A percentile compares a stretch with the other conserved stretches of the same genome.
phyloP scores from a whole-genome alignment of 257 asterid genomes.

The Petunia axillaris region DNA sequence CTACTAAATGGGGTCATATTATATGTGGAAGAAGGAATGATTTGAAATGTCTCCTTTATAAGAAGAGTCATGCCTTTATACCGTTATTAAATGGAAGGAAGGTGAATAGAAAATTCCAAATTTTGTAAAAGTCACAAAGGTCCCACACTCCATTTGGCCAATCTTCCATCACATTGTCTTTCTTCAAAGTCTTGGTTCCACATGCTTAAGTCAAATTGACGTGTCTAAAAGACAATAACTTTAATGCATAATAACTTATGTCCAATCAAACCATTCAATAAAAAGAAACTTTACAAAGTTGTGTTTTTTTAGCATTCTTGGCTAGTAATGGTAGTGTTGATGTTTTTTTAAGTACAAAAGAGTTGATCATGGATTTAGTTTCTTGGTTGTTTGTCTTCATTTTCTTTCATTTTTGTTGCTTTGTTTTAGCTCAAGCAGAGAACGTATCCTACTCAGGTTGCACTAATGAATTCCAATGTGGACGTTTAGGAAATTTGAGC shows the following conservation, averaged over 20 bases:
- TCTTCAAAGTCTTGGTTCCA: constrained; percentile 26
- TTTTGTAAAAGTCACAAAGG: constrained; percentile 24
- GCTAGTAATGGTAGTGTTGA: background rate
- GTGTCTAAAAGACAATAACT: background rate
- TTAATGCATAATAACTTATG: background rate
- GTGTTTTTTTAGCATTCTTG: background rate
- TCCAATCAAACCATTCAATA: background rate
- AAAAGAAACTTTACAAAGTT: constrained; percentile 12
- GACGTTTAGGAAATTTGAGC: background rate
- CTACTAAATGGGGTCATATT: background rate
- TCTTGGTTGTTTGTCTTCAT: constrained; percentile 3
- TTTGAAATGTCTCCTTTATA: constrained; percentile 10
- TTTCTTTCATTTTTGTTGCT: background rate
- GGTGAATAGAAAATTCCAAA: constrained; percentile 5
- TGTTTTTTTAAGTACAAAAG: background rate
- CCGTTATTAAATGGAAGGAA: background rate
- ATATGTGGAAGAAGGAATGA: constrained; percentile 13
- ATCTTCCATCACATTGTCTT: constrained; percentile 13
- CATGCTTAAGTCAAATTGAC: constrained; percentile 19
- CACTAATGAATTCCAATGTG: background rate
- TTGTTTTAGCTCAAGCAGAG: background rate
- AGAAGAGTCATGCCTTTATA: background rate
- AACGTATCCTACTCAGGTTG: background rate
- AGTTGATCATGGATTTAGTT: constrained; percentile 21
- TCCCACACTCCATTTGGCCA: constrained; percentile 18